These are phyloP conservation scores for Pleurotus pulmonarius DNA, from an alignment of 768 basidiomycete genomes.

Conservation along the genomic window DNA sequence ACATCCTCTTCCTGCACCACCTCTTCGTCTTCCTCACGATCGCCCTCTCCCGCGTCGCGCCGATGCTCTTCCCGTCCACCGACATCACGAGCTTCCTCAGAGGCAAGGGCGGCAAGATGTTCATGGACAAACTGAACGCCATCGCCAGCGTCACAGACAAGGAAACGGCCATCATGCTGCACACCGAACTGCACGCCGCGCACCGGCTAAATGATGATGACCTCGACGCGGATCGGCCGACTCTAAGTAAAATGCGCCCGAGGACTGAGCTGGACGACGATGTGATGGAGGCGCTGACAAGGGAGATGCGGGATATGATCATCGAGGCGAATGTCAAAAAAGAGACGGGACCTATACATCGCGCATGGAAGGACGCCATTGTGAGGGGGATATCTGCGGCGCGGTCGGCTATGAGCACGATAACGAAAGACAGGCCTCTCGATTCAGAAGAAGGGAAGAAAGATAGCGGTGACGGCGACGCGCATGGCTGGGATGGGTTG, in stretches of 20 bases:
- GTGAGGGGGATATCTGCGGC: not conserved
- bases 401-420: not conserved
- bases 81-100: too few relatives aligned
- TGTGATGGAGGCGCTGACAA: slow-evolving; percentile 36
- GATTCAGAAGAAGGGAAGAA: not conserved
- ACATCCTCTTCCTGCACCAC: slow-evolving; percentile 74
- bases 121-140: slow-evolving; percentile 40
- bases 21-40: slow-evolving; percentile 72
- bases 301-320: slow-evolving; percentile 64
- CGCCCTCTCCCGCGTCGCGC: slow-evolving; percentile 67
- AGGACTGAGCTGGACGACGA: slow-evolving; percentile 17
- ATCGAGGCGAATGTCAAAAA: slow-evolving; percentile 60
- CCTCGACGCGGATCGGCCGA: not conserved
- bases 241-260: slow-evolving; percentile 15
- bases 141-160: slow-evolving; percentile 44
- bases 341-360: slow-evolving; percentile 52
- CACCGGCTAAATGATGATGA: slow-evolving; percentile 25
- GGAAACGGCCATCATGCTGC: slow-evolving; percentile 52
- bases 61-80: slow-evolving; percentile 55
- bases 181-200: slow-evolving; percentile 53
- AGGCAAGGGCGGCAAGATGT: slow-evolving; percentile 29
- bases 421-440: not conserved
- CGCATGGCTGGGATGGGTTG: not conserved
- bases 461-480: not conserved
- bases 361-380: slow-evolving; percentile 47